phyloP scores from a whole-genome alignment of 768 basidiomycete species.

The Boletellus sp. region DNA sequence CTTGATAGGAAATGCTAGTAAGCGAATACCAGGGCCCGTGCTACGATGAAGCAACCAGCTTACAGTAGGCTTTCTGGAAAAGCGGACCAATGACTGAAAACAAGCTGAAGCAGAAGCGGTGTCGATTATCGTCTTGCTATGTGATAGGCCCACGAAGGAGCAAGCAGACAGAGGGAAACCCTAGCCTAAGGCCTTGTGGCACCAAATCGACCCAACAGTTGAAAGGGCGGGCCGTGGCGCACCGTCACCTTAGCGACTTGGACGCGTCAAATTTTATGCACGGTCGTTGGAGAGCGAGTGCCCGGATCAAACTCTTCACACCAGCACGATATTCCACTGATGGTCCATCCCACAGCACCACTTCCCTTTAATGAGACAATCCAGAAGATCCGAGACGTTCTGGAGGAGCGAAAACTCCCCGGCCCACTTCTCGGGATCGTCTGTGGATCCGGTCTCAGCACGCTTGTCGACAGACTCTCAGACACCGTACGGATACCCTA shows the following conservation, averaged over 20 bases:
- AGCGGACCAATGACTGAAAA: neutral
- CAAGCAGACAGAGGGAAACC: too few species aligned
- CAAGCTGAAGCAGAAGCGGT: neutral
- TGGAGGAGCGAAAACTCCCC: slow-evolving; percentile 34
- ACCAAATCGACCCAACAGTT: too few species aligned
- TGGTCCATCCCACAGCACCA: slow-evolving; percentile 12
- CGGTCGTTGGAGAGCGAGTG: too few species aligned
- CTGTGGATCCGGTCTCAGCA: slow-evolving; percentile 82
- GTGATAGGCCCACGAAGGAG: too few species aligned
- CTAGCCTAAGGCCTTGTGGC: too few species aligned
- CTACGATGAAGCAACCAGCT: slow-evolving; percentile 29
- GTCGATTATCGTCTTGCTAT: too few species aligned
- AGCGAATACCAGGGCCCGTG: slow-evolving; percentile 21
- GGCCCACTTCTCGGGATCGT: slow-evolving; percentile 76
- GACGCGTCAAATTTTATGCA: too few species aligned
- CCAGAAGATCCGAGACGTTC: slow-evolving; percentile 26
- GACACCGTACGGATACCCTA: slow-evolving; percentile 64
- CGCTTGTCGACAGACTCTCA: slow-evolving; percentile 59
- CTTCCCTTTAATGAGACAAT: slow-evolving; percentile 28
- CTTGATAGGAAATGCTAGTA: slow-evolving; percentile 25
- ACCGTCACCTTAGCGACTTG: too few species aligned
- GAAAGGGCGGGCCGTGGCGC: too few species aligned
- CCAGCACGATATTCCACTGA: neutral
- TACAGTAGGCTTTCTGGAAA: neutral
- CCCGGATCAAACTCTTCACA: neutral